Evolutionary conservation across 441 rosid genomes (phyloP).

Genomic region (Erodium moschatum): DNA sequence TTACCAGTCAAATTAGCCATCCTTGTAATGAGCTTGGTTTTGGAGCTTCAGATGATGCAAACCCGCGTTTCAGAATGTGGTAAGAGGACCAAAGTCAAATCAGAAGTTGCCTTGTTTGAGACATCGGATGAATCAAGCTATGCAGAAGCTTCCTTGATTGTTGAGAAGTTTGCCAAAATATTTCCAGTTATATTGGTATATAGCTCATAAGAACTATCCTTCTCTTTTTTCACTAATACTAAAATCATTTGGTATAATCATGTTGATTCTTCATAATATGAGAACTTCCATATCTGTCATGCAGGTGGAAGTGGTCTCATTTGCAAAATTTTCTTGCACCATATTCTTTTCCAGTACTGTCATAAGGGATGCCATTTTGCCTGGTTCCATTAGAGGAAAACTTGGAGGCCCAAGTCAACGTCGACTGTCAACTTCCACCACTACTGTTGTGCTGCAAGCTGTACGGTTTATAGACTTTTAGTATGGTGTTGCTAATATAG

Average conservation of each 20-base stretch:
- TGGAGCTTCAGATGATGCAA: conserved; percentile 56
- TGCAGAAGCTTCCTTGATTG: conserved; percentile 29
- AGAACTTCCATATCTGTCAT: conserved; percentile 17
- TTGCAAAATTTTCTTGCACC: conserved; percentile 53
- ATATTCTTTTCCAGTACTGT: conserved; percentile 47
- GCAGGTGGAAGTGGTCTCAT: conserved; percentile 66
- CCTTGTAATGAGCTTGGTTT: conserved; percentile 48
- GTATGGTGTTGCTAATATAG: too few species aligned
- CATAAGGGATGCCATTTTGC: conserved; percentile 40
- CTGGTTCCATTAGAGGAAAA: conserved; percentile 72
- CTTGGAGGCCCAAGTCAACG: conserved; percentile 99
- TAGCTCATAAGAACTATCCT: conserved; percentile 9
- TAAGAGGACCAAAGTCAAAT: conserved; percentile 25
- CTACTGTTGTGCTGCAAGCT: conserved; percentile 71
- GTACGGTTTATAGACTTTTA: conserved; percentile 35
- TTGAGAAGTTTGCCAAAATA: conserved; percentile 38
- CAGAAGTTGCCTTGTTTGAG: conserved; percentile 28
- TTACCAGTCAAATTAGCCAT: conserved; percentile 52
- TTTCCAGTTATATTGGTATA: conserved; percentile 52
- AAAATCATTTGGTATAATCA: not conserved
- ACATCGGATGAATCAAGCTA: conserved; percentile 27
- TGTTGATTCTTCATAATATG: conserved; percentile 13
- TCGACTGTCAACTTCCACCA: conserved; percentile 54
- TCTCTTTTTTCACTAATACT: conserved; percentile 6
- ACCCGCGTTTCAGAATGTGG: conserved; percentile 34